Percentiles rank a stretch among this genome's conserved stretches.
phyloP scores from a whole-genome alignment of 306 rosid genomes.

The Prunus padus region DNA sequence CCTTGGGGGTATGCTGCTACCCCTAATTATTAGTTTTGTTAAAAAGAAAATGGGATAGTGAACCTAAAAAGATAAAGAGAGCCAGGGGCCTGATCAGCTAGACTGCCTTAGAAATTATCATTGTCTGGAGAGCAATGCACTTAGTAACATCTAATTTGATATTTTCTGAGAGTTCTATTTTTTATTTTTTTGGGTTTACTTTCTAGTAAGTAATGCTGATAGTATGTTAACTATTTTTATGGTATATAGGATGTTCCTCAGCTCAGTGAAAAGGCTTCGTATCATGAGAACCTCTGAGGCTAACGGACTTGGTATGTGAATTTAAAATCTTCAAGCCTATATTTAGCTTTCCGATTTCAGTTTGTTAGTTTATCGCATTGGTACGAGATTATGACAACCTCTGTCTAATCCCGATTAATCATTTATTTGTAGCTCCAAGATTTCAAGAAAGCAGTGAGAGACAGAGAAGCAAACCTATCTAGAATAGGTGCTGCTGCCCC shows the following conservation, averaged over 20 bases:
- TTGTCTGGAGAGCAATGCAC: background rate
- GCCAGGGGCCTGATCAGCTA: too few species aligned
- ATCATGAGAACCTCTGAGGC: slow-evolving; percentile 76
- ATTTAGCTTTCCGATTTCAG: background rate
- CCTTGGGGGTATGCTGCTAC: slow-evolving; percentile 58
- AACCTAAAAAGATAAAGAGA: background rate
- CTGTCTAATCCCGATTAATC: slow-evolving; percentile 8
- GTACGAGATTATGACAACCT: background rate
- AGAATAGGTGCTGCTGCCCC: slow-evolving; percentile 7
- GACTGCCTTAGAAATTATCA: background rate
- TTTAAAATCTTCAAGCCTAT: slow-evolving; percentile 2
- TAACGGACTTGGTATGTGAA: slow-evolving; percentile 57
- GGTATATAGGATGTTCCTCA: slow-evolving; percentile 55
- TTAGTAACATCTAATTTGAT: background rate
- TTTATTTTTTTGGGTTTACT: background rate
- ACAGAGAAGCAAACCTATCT: slow-evolving; percentile 50
- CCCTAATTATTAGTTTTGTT: background rate
- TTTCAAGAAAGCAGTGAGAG: slow-evolving; percentile 54
- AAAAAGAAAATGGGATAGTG: background rate
- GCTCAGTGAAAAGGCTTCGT: slow-evolving; percentile 69
- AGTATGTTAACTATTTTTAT: slow-evolving; percentile 2
- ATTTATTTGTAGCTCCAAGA: slow-evolving; percentile 47
- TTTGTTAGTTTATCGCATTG: background rate
- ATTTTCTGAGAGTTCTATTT: background rate
- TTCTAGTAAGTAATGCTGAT: slow-evolving; percentile 1